These are phyloP conservation scores for Suhomyces tanzawaensis DNA, from an alignment of 805 yeast genomes.

Conservation along the genomic window DNA sequence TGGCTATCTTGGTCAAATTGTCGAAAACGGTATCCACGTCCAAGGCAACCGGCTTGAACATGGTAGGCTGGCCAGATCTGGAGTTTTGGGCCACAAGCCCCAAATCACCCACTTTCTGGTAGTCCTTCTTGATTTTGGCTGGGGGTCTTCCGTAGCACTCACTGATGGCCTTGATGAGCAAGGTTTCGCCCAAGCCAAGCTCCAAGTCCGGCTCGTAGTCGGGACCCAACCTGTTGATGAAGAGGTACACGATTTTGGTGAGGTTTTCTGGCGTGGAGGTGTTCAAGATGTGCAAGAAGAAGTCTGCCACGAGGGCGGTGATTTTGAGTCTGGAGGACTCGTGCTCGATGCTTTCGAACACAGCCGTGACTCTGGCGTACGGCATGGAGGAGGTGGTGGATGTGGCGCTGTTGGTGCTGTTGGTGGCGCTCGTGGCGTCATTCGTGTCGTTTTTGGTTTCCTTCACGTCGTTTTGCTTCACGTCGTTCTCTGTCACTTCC, in stretches of 20 bases:
- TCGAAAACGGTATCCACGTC: constrained; percentile 72
- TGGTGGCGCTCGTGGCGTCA: not conserved
- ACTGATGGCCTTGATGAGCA: constrained; percentile 82
- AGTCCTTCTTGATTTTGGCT: constrained; percentile 68
- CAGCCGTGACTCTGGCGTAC: constrained; percentile 48
- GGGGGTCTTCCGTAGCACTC: constrained; percentile 85
- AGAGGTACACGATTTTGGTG: constrained; percentile 73
- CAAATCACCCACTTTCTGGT: constrained; percentile 80
- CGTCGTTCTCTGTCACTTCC: not conserved
- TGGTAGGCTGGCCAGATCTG: constrained; percentile 80
- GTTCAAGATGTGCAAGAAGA: constrained; percentile 62
- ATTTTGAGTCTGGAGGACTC: constrained; percentile 85
- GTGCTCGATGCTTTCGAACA: constrained; percentile 74
- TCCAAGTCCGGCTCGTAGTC: constrained; percentile 91
- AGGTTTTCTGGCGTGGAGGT: constrained; percentile 46
- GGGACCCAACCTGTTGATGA: constrained; percentile 88
- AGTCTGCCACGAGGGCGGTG: constrained; percentile 68
- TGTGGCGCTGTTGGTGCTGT: not conserved
- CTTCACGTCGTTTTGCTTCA: not conserved
- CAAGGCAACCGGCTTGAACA: constrained; percentile 88
- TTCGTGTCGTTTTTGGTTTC: not conserved
- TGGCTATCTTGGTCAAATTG: constrained; percentile 74
- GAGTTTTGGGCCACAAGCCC: constrained; percentile 87
- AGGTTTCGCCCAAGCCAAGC: constrained; percentile 88
- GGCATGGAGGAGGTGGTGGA: constrained; percentile 19